Conservation (phyloP, 2,329 filamentous ascomycete genomes). For the Penicillium hordei region DNA sequence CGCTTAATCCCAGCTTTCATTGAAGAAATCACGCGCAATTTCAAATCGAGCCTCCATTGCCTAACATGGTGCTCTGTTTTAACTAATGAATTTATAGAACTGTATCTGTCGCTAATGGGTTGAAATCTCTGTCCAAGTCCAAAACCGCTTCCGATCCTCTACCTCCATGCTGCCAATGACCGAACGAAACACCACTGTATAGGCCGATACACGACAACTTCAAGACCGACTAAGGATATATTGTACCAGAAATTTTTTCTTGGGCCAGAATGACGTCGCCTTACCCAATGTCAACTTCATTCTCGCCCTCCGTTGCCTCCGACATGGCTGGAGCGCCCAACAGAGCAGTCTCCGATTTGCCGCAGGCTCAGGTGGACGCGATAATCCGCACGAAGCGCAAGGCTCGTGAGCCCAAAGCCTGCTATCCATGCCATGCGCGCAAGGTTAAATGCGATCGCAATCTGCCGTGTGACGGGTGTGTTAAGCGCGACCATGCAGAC, state of each 20-base stretch:
- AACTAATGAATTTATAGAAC: not conserved
- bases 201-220: slow-evolving; percentile 8
- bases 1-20: slow-evolving; percentile 14
- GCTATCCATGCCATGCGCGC: slow-evolving; percentile 48
- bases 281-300: slow-evolving; percentile 31
- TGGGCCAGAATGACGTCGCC: slow-evolving; percentile 31
- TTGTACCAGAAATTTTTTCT: not conserved
- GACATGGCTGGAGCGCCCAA: slow-evolving; percentile 27
- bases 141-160: not conserved
- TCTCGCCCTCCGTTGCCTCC: slow-evolving; percentile 29
- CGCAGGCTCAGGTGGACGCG: slow-evolving; percentile 48
- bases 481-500: slow-evolving; percentile 51
- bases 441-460: slow-evolving; percentile 53
- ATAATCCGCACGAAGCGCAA: slow-evolving; percentile 51
- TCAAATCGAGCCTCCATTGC: slow-evolving; percentile 13
- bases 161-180: slow-evolving; percentile 3
- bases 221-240: slow-evolving; percentile 2
- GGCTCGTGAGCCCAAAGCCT: slow-evolving; percentile 49
- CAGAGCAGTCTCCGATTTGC: slow-evolving; percentile 41
- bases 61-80: not conserved
- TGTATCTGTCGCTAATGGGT: not conserved
- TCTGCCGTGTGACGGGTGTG: slow-evolving; percentile 50
- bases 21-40: slow-evolving; percentile 13
- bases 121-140: not conserved
- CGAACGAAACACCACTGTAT: slow-evolving; percentile 6